Evolutionary conservation across 2,329 filamentous ascomycete species (phyloP), one percentile per base, ranked within the genome.

Genomic region (Grosmannia serpens): DNA sequence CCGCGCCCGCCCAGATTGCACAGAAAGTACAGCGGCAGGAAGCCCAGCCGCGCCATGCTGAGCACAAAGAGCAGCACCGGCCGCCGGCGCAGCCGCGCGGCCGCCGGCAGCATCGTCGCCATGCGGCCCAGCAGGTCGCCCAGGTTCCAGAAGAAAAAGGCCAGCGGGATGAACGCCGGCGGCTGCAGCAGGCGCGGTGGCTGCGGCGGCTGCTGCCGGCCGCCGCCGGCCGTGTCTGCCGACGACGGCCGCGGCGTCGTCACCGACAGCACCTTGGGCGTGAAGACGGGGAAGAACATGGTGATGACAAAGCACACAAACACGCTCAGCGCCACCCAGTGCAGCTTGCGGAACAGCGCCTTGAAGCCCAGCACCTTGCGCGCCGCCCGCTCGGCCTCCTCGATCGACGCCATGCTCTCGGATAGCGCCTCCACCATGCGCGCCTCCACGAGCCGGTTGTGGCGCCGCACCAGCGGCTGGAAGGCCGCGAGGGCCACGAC

Each of bases 281-380:
- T 97, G 72, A 95, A 95, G 61, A 97, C 89, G 1, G 94, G 94
- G 75, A 91, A 97, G 69, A 94, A 85, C 92, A 99, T 97, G 55
- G 91, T 91, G 58, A 92, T 74, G 49, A 80, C 74, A 67, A 97
- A 97, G 68, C 86, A 91, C 63, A 91, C 69, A 66, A 89, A 90
- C 17, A 96, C 83, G 9, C 88, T 83, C n/a, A 78, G 75, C 0
- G 89, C 83, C 17, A 91, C 78, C 82, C 87, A 95, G 66, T 82
- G 83, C 51, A 97, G 81, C 70, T 95, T 95, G 61, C 75, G 75
- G 65, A 94, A 84, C 4, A 97, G 81, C 1, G 75, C 75, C 63
- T 75, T 75, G 63, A 96, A 78, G 65, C 75, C 70, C 56, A 78
- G 73, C 56, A 75, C 73, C 64, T 75, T 77, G 65, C 79, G 76